phyloP scores from a whole-genome alignment of 208 protist species.

The Acanthamoeba lenticulata region DNA sequence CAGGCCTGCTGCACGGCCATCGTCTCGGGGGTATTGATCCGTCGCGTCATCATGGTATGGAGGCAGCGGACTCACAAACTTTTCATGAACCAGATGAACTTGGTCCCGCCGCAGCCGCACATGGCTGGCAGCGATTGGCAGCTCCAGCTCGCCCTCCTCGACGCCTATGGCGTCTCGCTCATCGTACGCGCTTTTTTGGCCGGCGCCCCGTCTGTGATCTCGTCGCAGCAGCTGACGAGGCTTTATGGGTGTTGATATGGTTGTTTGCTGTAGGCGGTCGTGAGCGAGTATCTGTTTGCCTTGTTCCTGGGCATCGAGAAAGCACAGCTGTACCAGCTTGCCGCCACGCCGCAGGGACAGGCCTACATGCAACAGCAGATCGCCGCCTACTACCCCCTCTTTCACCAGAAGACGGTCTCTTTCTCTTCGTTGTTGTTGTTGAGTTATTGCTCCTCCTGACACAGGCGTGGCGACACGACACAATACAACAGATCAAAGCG shows the following conservation, averaged over 20 bases:
- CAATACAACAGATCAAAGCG: background rate
- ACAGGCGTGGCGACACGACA: too few relatives aligned
- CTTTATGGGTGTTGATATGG: too few relatives aligned
- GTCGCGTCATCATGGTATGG: background rate
- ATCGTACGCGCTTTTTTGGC: background rate
- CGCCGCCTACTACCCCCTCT: background rate
- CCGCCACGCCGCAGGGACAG: background rate
- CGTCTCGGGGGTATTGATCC: background rate
- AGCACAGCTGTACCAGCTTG: background rate
- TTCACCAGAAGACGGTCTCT: background rate
- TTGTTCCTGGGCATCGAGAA: background rate
- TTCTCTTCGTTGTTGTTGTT: background rate
- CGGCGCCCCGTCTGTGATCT: too few relatives aligned
- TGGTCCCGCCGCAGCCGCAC: background rate
- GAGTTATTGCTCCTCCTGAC: too few relatives aligned
- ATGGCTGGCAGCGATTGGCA: background rate
- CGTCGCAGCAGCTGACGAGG: too few relatives aligned
- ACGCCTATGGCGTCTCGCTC: background rate
- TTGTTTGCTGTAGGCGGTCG: background rate
- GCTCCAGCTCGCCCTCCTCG: background rate
- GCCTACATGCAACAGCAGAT: background rate
- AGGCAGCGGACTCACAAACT: background rate
- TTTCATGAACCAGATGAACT: background rate
- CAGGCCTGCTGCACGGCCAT: background rate
- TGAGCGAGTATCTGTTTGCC: background rate